phyloP scores from a whole-genome alignment of 2,329 filamentous ascomycete species.

The Colletotrichum kahawae region DNA sequence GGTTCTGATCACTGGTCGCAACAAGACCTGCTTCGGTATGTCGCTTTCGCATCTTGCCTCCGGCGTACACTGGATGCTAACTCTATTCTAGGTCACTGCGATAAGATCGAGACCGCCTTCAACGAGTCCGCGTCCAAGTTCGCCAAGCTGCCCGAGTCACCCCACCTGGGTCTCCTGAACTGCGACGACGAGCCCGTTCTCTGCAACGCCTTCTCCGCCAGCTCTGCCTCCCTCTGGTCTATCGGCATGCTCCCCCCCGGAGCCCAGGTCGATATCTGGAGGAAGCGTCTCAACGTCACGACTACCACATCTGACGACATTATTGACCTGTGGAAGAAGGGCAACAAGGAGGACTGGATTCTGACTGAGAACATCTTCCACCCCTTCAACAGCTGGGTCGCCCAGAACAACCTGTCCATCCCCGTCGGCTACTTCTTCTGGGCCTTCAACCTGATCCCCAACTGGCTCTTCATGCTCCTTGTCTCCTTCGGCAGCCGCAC shows the following conservation, averaged over 20 bases:
- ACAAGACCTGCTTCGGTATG: constrained; percentile 76
- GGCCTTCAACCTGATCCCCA: constrained; percentile 68
- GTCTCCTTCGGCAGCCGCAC: constrained; percentile 75
- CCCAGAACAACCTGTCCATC: constrained; percentile 64
- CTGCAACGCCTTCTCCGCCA: constrained; percentile 75
- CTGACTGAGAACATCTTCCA: constrained; percentile 72
- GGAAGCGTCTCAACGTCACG: constrained; percentile 72
- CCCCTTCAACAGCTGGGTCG: constrained; percentile 73
- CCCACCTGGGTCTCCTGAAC: constrained; percentile 73
- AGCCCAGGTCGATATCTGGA: constrained; percentile 67
- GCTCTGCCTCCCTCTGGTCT: constrained; percentile 69
- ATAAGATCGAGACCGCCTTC: constrained; percentile 66
- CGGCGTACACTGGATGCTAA: constrained; percentile 17
- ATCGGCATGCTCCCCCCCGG: constrained; percentile 71
- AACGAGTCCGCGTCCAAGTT: constrained; percentile 71
- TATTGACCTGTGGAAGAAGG: constrained; percentile 60
- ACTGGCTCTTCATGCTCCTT: constrained; percentile 80
- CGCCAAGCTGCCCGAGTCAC: constrained; percentile 62
- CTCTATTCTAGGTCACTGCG: constrained; percentile 64
- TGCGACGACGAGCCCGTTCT: constrained; percentile 78
- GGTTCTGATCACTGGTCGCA: constrained; percentile 75
- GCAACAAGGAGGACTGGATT: constrained; percentile 46
- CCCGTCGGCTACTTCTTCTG: constrained; percentile 73
- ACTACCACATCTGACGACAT: constrained; percentile 70
- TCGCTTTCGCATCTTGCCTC: constrained; percentile 13